Conservation (phyloP, 1,284 basidiomycete species). For the Stygiomarasmius scandens region DNA sequence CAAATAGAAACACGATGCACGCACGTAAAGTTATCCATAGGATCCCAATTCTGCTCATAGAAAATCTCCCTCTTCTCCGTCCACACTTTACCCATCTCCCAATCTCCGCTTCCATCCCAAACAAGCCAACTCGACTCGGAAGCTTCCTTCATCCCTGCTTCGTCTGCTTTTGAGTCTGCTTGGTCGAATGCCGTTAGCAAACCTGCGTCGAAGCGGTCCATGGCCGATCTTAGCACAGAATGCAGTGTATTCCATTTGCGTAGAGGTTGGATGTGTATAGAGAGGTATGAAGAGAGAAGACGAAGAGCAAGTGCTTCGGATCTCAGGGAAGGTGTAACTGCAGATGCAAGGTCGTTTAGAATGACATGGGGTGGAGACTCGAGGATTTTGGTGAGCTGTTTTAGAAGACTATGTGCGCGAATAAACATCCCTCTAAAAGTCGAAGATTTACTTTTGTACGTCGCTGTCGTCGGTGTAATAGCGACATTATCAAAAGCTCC, state of each 20-base stretch:
- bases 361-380: slow-evolving; percentile 59
- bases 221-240: slow-evolving; percentile 72
- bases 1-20: slow-evolving; percentile 31
- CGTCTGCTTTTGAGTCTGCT: slow-evolving; percentile 74
- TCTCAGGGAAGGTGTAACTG: slow-evolving; percentile 41
- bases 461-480: slow-evolving; percentile 16
- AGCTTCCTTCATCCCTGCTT: slow-evolving; percentile 74
- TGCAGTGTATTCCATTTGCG: slow-evolving; percentile 64
- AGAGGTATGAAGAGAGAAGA: slow-evolving; percentile 76
- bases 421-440: slow-evolving; percentile 54
- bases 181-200: slow-evolving; percentile 84
- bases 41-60: slow-evolving; percentile 83
- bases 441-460: slow-evolving; percentile 19
- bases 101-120: slow-evolving; percentile 62
- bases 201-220: slow-evolving; percentile 86
- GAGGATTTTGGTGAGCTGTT: slow-evolving; percentile 57
- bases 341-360: slow-evolving; percentile 54
- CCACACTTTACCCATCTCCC: slow-evolving; percentile 93
- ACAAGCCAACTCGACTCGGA: slow-evolving; percentile 87
- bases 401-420: slow-evolving; percentile 66
- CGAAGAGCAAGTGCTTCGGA: slow-evolving; percentile 66
- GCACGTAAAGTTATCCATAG: slow-evolving; percentile 83
- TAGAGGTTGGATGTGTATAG: slow-evolving; percentile 65
- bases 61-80: slow-evolving; percentile 94
- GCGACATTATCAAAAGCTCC: slow-evolving; percentile 37